phyloP scores from a whole-genome alignment of 768 basidiomycete species.

The Tricholoma furcatifolium region DNA sequence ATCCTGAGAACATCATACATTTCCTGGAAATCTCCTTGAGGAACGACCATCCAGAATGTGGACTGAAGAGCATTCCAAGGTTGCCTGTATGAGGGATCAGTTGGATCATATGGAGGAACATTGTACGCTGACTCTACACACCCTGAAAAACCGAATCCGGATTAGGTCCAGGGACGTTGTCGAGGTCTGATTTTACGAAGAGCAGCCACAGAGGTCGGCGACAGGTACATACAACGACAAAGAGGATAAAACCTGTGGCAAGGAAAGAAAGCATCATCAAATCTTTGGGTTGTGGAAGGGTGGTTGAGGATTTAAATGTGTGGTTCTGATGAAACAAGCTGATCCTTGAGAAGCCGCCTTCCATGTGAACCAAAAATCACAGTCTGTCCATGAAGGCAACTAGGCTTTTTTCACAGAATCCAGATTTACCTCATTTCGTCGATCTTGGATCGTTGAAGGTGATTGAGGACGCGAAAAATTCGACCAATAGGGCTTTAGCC shows the following conservation, averaged over 20 bases:
- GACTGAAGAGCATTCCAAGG: constrained; percentile 12
- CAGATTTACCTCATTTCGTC: too few relatives aligned
- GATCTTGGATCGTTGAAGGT: too few relatives aligned
- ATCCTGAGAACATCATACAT: constrained; percentile 6
- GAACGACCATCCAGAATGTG: constrained; percentile 17
- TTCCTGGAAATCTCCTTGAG: constrained; percentile 7
- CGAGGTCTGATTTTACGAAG: constrained; percentile 24
- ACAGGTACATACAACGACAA: constrained; percentile 7
- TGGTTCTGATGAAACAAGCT: not conserved
- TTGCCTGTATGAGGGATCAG: constrained; percentile 11
- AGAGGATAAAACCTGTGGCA: constrained; percentile 6
- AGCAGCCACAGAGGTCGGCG: constrained; percentile 14
- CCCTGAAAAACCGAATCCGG: constrained; percentile 29
- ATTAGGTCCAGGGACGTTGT: constrained; percentile 33
- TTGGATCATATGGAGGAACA: not conserved
- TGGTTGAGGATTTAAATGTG: not conserved
- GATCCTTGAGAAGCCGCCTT: not conserved
- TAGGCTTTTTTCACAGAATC: too few relatives aligned
- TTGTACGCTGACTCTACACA: not conserved
- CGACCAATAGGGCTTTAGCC: too few relatives aligned
- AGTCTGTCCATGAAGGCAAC: too few relatives aligned
- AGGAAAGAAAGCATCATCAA: constrained; percentile 8
- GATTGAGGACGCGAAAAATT: too few relatives aligned
- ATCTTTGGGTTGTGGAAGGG: not conserved
- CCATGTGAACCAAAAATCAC: not conserved